These are phyloP conservation scores for Xerocomellus dryophilus DNA, from an alignment of 768 basidiomycete genomes.

Conservation along the genomic window DNA sequence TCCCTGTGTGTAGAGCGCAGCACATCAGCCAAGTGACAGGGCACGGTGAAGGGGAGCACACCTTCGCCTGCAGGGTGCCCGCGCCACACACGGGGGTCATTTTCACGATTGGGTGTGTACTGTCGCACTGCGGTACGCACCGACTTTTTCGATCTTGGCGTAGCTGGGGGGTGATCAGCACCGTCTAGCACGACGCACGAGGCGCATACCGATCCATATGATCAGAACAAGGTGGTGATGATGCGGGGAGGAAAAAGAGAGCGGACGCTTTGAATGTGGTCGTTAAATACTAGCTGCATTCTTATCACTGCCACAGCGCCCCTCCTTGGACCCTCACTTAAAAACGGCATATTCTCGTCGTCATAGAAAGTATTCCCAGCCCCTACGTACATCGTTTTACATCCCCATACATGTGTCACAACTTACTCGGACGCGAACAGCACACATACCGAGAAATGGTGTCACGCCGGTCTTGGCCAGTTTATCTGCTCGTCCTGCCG, in stretches of 20 bases:
- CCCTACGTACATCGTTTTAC: conserved; percentile 1
- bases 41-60: conserved; percentile 9
- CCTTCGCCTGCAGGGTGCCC: conserved; percentile 42
- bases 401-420: not conserved
- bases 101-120: conserved; percentile 1
- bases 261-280: conserved; percentile 5
- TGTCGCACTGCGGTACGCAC: conserved; percentile 51
- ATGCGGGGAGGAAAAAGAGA: conserved; percentile 3
- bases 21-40: conserved; percentile 2
- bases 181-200: conserved; percentile 3
- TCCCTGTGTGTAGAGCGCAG: conserved; percentile 54
- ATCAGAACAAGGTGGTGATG: conserved; percentile 8
- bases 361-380: conserved; percentile 18
- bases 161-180: conserved; percentile 57
- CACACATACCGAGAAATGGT: not conserved
- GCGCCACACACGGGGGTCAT: conserved; percentile 20
- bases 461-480: conserved; percentile 70
- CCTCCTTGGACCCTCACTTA: not conserved
- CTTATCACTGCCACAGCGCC: conserved; percentile 12
- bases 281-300: conserved; percentile 17
- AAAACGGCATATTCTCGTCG: conserved; percentile 8
- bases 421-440: not conserved
- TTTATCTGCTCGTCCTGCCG: conserved; percentile 54
- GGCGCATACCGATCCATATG: conserved; percentile 35
- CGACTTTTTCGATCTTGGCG: conserved; percentile 97